phyloP scores from a whole-genome alignment of 108 stramenopile genomes.

The Heterococcus sp. region DNA sequence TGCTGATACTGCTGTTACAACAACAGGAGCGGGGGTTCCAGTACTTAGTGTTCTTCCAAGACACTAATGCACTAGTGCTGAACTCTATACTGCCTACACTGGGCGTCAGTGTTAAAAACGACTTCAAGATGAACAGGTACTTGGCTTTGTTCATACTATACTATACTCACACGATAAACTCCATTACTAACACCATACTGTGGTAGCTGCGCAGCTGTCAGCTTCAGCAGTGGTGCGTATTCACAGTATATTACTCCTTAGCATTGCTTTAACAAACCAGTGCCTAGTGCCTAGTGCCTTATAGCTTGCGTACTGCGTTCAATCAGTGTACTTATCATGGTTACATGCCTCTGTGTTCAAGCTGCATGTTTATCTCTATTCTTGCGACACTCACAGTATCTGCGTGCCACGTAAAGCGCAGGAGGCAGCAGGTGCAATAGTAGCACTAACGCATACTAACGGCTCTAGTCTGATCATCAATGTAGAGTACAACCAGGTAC shows the following conservation, averaged over 20 bases:
- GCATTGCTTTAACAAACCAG: too few relatives aligned
- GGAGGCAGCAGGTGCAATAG: slow-evolving; percentile 97
- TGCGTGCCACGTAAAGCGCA: slow-evolving; percentile 92
- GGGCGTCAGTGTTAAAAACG: slow-evolving; percentile 79
- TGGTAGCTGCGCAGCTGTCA: too few relatives aligned
- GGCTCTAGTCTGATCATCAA: slow-evolving; percentile 78
- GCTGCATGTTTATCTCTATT: too few relatives aligned
- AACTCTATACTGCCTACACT: slow-evolving; percentile 77
- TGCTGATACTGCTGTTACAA: too few relatives aligned
- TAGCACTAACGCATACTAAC: slow-evolving; percentile 63
- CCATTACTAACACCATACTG: too few relatives aligned
- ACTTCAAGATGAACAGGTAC: slow-evolving; percentile 82
- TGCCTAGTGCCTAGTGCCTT: too few relatives aligned
- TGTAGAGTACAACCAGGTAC: slow-evolving; percentile 84
- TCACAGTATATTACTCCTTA: too few relatives aligned
- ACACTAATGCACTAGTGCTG: slow-evolving; percentile 93
- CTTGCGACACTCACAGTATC: slow-evolving; percentile 70
- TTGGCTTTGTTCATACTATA: too few relatives aligned
- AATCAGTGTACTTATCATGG: too few relatives aligned
- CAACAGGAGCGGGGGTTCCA: slow-evolving; percentile 62
- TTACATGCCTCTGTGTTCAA: too few relatives aligned
- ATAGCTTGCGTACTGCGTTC: too few relatives aligned
- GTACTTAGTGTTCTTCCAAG: slow-evolving; percentile 90
- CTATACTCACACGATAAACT: too few relatives aligned
- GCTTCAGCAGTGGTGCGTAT: background rate